Evolutionary conservation across 1,139 yeast genomes (phyloP), one percentile per base, ranked within the genome.

Genomic region (Candida smagusa): DNA sequence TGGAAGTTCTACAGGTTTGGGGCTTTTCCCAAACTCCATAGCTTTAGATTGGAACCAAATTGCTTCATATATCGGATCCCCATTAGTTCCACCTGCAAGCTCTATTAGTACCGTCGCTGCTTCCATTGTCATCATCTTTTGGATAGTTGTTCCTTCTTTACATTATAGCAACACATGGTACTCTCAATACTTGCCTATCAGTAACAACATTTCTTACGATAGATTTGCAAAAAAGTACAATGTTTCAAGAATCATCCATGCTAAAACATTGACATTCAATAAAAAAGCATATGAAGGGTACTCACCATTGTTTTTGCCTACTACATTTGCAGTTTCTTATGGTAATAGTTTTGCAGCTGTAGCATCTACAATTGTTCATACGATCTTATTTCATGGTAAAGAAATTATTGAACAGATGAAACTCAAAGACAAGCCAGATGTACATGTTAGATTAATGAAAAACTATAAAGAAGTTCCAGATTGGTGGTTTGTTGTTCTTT

Each of bases 1-100:
- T 52, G 86, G 88, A 36, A 64, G 76, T 23, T 47, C 65, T n/a
- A 63, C 79, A 7, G 87, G 87, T 9, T 63, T 81, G 42, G 88
- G 86, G 13, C 56, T 81, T 54, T 59, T 81, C 52, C 88, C 89
- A 22, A 54, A 77, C 35, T 35, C 36, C 32, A 62, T 77, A 3
- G 54, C 57, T 6, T 61, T 65, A 41, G 69, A 63, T 49, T 68
- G 74, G 74, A 68, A 65, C 47, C 74, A 68, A 52, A 60, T 69
- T 34, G 62, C 72, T 23, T 84, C 80, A 34, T 77, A 74, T 57
- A 61, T 77, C 42, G 79, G 81, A 11, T 74, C 84, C 16, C 87
- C 90, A 7, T 68, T 84, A 50, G 72, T 81, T 46, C 84, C 87
- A 5, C 89, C 90, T 23, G 77, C 79, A 34, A 63, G 74, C 36